Base-by-base conservation (phyloP, 1,284 basidiomycete genomes). In the Trichosporon ovoides region DNA sequence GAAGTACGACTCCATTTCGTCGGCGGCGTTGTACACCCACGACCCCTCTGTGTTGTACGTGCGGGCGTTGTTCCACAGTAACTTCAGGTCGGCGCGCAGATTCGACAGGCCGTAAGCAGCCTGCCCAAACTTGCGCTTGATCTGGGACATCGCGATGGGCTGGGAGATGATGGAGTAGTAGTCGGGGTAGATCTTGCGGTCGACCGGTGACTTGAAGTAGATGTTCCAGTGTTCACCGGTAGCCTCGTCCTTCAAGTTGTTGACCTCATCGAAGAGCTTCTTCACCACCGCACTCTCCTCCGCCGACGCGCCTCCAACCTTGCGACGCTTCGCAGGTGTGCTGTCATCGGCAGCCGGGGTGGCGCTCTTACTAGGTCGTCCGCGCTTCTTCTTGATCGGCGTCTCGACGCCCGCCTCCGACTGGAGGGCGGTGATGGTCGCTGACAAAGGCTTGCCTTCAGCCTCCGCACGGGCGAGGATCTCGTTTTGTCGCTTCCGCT, bases 61-160 rank as follows among this genome's bases (percentile, higher is more conserved):
- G 69, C 88, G 84, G 5, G 95, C 94, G 72, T 98, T 98, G 73
- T 84, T 82, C 77, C 95, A 95, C 87, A 98, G 92, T 52, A 92
- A 83, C 62, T 79, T 74, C 66, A 91, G 91, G 77, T 98, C 94
- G 52, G 85, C 84, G 55, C 83, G 82, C 79, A 87, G 93, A 52
- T 83, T 80, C 36, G 83, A 79, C 43, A 93, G 85, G 43, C 80
- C 85, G 78, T 90, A 90, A 81, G 93, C 91, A 37, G 83, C 82
- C 58, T 83, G 82, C 60, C 83, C 85, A 59, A 88, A 83, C 33
- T 89, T 87, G 71, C 92, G 92, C 60, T 89, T 87, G 70, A 98
- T 87, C 63, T 87, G 85, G 22, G 89, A 87, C 69, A 98, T 83
- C 36, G 90, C 87, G 67, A 98, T 96, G 1, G 94, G 95, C 55